Evolutionary conservation across 371 early-diverging fungal species (phyloP).

Genomic region (Massospora cicadina): DNA sequence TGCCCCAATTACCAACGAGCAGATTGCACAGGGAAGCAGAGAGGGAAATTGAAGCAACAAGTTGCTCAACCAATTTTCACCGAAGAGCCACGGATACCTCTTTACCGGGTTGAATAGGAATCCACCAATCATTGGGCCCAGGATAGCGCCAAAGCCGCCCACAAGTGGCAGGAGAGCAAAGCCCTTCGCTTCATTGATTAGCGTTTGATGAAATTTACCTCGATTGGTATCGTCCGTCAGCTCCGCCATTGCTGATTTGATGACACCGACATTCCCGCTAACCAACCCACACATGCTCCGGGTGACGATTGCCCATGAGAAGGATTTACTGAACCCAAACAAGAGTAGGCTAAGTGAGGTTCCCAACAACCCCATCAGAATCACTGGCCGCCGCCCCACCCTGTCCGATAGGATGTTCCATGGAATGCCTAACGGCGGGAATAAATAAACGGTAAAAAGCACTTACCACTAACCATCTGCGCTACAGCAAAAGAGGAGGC

Average conservation of each 20-base stretch:
- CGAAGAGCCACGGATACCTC: slow-evolving; percentile 46
- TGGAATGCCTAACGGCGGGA: slow-evolving; percentile 15
- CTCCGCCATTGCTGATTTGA: slow-evolving; percentile 71
- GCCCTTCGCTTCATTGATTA: neutral
- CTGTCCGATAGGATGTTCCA: slow-evolving; percentile 36
- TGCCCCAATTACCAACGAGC: neutral
- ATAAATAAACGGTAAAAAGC: neutral
- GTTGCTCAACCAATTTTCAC: slow-evolving; percentile 18
- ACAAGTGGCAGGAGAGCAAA: neutral
- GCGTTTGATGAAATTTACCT: slow-evolving; percentile 14
- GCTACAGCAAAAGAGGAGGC: slow-evolving; percentile 38
- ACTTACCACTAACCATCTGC: slow-evolving; percentile 30
- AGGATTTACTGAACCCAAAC: slow-evolving; percentile 54
- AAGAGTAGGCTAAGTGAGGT: slow-evolving; percentile 43
- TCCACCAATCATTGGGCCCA: slow-evolving; percentile 68
- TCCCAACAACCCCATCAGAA: slow-evolving; percentile 57
- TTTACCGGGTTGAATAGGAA: slow-evolving; percentile 52
- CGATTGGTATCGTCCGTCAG: slow-evolving; percentile 61
- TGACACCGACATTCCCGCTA: slow-evolving; percentile 64
- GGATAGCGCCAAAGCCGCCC: slow-evolving; percentile 9
- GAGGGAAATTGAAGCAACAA: slow-evolving; percentile 57
- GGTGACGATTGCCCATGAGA: slow-evolving; percentile 39
- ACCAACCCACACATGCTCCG: slow-evolving; percentile 56
- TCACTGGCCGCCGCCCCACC: slow-evolving; percentile 60
- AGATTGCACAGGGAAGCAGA: slow-evolving; percentile 61